Base-by-base conservation (phyloP, 176 grass and related monocot species). In the Puya raimondii region DNA sequence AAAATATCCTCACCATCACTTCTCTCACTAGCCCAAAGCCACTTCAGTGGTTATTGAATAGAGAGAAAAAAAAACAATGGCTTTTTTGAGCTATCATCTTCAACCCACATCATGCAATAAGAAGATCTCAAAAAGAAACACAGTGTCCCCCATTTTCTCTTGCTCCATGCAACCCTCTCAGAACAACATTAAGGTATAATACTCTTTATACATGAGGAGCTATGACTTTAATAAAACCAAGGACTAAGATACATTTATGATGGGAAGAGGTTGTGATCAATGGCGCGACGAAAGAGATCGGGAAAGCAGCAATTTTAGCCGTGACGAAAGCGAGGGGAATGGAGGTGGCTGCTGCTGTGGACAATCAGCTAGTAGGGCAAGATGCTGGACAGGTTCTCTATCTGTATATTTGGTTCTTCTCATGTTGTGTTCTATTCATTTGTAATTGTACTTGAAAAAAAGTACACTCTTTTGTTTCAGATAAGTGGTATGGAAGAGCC, bases 401-500 rank as follows among this genome's bases (percentile, higher is more conserved):
- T 47, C n/a, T 47, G 49, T 13, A 16, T 12, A 3, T 20, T 20
- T 13, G 9, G 51, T 63, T 51, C 22, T 10, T 48, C 61, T 71
- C 2, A 58, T 57, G n/a, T 61, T 56, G 17, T 48, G 11, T 23
- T 22, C 15, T 76, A 51, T 66, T 61, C 56, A 61, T 61, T 42
- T 42, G 21, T 15, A 22, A 22, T 10, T 61, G 21, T 9, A 42
- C 33, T 42, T 7, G n/a, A 42, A 7, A 42, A 5, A 6, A 5
- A 3, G 4, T 5, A 29, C 29, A 42, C 33, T 42, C n/a, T 9
- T 53, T 13, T 12, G 56, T 69, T 69, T 47, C 33, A 96, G 93
- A 47, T 96, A 54, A 81, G 77, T 49, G 89, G 89, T 14, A 85
- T 96, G 89, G 89, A 96, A 49, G 93, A 97, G 47, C 67, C 89